Percentiles rank a stretch among this genome's conserved stretches.
Conservation (phyloP, 441 rosid species). For the Pelargonium cotyledonis region DNA sequence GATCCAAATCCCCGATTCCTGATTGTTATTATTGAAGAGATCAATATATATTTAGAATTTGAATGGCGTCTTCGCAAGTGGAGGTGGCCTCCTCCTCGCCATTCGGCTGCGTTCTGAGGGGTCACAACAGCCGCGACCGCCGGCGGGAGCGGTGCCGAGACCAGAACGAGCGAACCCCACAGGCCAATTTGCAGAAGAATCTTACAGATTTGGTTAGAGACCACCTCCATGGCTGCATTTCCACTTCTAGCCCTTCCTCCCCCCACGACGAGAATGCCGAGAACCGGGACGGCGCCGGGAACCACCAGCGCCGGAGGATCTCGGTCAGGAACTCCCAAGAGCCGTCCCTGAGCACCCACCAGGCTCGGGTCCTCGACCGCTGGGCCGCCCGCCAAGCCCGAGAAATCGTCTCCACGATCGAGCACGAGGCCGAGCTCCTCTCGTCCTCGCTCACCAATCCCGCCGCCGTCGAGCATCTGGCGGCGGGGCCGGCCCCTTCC, state of each 20-base stretch:
- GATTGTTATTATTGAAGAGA: too few species aligned
- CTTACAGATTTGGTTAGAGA: slow-evolving; percentile 60
- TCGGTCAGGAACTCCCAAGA: neutral
- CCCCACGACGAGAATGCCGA: slow-evolving; percentile 16
- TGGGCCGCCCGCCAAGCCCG: neutral
- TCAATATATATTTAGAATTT: too few species aligned
- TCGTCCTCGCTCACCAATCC: neutral
- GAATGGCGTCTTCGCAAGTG: slow-evolving; percentile 72
- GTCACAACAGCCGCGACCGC: slow-evolving; percentile 39
- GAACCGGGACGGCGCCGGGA: slow-evolving; percentile 8
- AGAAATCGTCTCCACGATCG: slow-evolving; percentile 4
- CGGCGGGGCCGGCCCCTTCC: neutral
- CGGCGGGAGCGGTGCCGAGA: slow-evolving; percentile 26
- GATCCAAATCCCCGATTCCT: neutral
- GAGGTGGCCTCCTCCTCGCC: slow-evolving; percentile 56
- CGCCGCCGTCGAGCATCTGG: neutral
- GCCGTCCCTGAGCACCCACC: neutral
- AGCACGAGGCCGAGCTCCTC: slow-evolving; percentile 31
- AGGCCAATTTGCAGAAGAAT: slow-evolving; percentile 52
- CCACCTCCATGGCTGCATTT: slow-evolving; percentile 39
- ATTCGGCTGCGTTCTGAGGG: slow-evolving; percentile 55
- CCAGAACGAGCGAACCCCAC: slow-evolving; percentile 30
- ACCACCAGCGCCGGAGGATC: neutral
- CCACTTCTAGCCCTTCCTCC: slow-evolving; percentile 18
- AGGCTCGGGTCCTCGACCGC: neutral